phyloP scores from a whole-genome alignment of 768 basidiomycete species.

The Tricholoma furcatifolium region DNA sequence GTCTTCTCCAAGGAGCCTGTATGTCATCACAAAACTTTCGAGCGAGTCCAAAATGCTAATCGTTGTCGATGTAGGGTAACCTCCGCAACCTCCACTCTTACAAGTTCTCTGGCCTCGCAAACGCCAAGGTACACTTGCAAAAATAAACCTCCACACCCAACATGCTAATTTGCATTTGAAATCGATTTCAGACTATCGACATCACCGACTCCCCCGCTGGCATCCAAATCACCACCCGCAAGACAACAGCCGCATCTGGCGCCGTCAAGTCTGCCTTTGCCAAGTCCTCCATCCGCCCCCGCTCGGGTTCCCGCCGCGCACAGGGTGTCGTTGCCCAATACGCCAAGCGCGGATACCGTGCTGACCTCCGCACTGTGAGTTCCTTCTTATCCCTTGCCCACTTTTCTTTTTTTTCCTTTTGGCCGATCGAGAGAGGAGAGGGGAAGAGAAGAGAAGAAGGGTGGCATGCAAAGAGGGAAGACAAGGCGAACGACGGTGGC shows the following conservation, averaged over 20 bases:
- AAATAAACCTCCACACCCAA: too few species aligned
- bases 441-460: too few species aligned
- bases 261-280: slow-evolving; percentile 49
- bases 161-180: too few species aligned
- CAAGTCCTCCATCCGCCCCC: slow-evolving; percentile 56
- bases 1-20: not conserved
- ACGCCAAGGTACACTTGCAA: slow-evolving; percentile 68
- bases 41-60: not conserved
- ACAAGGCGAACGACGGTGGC: too few species aligned
- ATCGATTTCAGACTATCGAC: slow-evolving; percentile 78
- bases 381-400: slow-evolving; percentile 1
- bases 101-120: slow-evolving; percentile 90
- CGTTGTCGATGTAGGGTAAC: slow-evolving; percentile 59
- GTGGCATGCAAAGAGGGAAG: too few species aligned
- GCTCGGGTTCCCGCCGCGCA: slow-evolving; percentile 71
- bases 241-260: slow-evolving; percentile 53
- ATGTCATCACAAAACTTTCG: not conserved
- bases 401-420: slow-evolving; percentile 9
- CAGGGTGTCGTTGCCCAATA: slow-evolving; percentile 57
- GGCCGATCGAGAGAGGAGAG: slow-evolving; percentile 4
- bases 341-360: slow-evolving; percentile 70
- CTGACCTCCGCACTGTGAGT: slow-evolving; percentile 78
- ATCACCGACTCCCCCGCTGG: slow-evolving; percentile 54
- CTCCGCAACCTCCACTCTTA: slow-evolving; percentile 85
- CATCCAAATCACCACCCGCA: slow-evolving; percentile 64